Evolutionary conservation across 306 rosid genomes (phyloP).

Genomic region (Citrullus amarus): DNA sequence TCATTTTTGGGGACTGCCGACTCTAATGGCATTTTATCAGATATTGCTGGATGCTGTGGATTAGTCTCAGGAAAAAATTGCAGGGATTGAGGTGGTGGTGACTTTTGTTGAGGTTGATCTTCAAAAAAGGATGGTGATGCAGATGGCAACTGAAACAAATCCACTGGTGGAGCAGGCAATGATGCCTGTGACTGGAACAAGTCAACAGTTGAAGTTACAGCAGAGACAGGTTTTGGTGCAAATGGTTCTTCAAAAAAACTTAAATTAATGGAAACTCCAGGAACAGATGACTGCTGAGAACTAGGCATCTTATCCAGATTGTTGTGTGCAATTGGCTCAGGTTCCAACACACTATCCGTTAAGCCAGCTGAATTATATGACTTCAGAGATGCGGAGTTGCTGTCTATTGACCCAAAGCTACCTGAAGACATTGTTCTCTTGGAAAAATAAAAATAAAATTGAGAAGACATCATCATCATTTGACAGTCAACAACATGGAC

Average conservation of each 20-base stretch:
- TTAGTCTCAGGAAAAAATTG: constrained; percentile 29
- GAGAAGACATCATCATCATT: constrained; percentile 12
- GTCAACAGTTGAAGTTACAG: constrained; percentile 35
- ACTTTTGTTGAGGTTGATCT: constrained; percentile 23
- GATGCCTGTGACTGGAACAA: constrained; percentile 35
- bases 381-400: constrained; percentile 33
- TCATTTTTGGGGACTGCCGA: constrained; percentile 37
- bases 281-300: constrained; percentile 24
- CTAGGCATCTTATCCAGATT: constrained; percentile 22
- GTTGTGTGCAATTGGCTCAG: constrained; percentile 30
- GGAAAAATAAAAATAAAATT: background rate
- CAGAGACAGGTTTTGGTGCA: constrained; percentile 17
- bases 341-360: constrained; percentile 31
- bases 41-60: constrained; percentile 29
- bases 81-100: constrained; percentile 21
- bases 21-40: constrained; percentile 24
- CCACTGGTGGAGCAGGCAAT: constrained; percentile 17
- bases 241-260: constrained; percentile 27
- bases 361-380: constrained; percentile 39
- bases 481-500: constrained; percentile 9
- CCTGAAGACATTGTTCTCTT: constrained; percentile 50
- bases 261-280: constrained; percentile 29
- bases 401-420: constrained; percentile 40
- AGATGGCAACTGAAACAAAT: constrained; percentile 37
- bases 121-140: constrained; percentile 15